These are phyloP conservation scores for Cyberlindnera subsufficiens DNA, from an alignment of 805 yeast species.

Conservation along the genomic window DNA sequence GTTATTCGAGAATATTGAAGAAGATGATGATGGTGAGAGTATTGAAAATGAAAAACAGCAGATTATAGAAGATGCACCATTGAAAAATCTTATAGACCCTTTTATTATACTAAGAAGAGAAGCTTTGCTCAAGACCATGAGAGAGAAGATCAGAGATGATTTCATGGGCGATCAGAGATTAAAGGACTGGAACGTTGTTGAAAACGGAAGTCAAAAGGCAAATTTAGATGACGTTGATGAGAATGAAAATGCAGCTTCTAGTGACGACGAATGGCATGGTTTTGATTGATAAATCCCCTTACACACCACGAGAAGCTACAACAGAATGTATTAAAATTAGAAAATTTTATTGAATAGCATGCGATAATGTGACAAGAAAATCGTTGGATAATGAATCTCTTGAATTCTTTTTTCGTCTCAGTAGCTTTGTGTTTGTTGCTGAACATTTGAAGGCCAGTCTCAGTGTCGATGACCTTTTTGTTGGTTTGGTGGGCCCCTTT, in stretches of 20 bases:
- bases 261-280: slow-evolving; percentile 39
- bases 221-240: slow-evolving; percentile 24
- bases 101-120: slow-evolving; percentile 45
- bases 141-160: slow-evolving; percentile 59
- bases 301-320: too few species aligned
- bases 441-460: too few species aligned
- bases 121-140: slow-evolving; percentile 56
- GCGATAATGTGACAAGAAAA: too few species aligned
- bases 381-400: too few species aligned
- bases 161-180: slow-evolving; percentile 61
- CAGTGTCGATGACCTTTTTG: too few species aligned
- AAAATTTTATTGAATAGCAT: too few species aligned
- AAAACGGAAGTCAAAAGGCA: slow-evolving; percentile 18
- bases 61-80: slow-evolving; percentile 43
- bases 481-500: too few species aligned
- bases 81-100: slow-evolving; percentile 52
- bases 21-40: slow-evolving; percentile 34
- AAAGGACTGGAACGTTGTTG: slow-evolving; percentile 52
- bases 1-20: slow-evolving; percentile 44
- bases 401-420: too few species aligned
- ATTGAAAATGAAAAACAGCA: slow-evolving; percentile 30
- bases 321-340: too few species aligned
- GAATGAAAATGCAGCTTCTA: slow-evolving; percentile 14
- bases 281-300: slow-evolving; percentile 17
- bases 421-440: too few species aligned